Evolutionary conservation across 148 eudicot genomes (phyloP), one percentile per base, ranked within the genome.

Genomic region (Mesembryanthemum crystallinum): DNA sequence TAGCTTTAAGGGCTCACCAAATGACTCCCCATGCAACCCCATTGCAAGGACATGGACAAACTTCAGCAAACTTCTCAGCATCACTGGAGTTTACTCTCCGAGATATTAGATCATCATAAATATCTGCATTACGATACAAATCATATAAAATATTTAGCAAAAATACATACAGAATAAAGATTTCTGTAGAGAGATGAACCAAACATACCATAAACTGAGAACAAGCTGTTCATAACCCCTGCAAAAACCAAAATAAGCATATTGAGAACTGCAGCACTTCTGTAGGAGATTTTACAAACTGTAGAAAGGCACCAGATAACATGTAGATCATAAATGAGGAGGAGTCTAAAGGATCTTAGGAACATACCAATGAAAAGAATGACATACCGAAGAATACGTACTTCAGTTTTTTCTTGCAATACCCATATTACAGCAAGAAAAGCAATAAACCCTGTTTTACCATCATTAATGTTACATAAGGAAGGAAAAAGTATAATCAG

Each of bases 181-280:
- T 27, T 54, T 37, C 5, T 29, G 68, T 35, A 72, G 27, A 79
- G 33, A 72, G 75, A 63, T 64, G 47, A 39, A 70, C 39, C 1
- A 37, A 64, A 20, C 25, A 42, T 90, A 95, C 99, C 99, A 67
- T 90, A 90, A n/a, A 95, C 91, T 52, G 99, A 95, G 80, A 95
- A 95, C 82, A 95, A 78, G 67, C 99, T 90, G 89, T 95, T 95
- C 99, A 95, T 95, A 23, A 95, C 99, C 77, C 99, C 99, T 92
- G 98, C 82, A 77, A 74, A 55, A 51, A 65, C 4, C 7, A 27
- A 58, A 49, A 58, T 18, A 37, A 25, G 27, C 42, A 7, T 58
- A 32, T 47, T 35, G 52, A 25, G 52, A 33, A 8, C 23, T 35
- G 3, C 10, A 58, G 70, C 28, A 51, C 37, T 43, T 51, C 10